Conservation (phyloP, 179 eudicot genomes). For the Patellifolia procumbens region DNA sequence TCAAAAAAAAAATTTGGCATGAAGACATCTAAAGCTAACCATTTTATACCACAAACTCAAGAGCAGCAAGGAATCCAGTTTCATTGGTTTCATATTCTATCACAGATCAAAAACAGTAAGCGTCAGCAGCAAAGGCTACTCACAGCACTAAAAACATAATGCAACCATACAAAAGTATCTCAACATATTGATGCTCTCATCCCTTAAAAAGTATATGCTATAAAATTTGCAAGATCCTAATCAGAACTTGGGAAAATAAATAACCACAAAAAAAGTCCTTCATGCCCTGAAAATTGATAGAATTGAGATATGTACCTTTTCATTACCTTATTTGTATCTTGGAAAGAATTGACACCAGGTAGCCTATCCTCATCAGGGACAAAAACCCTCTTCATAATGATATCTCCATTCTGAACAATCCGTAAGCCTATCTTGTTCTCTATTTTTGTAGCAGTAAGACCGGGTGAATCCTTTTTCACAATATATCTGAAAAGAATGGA, state of each 20-base stretch:
- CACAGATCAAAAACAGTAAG: neutral
- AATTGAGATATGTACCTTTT: neutral
- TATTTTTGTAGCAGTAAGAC: constrained; percentile 84
- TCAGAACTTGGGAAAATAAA: neutral
- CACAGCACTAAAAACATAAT: neutral
- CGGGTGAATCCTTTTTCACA: constrained; percentile 81
- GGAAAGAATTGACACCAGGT: constrained; percentile 87
- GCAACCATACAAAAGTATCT: neutral
- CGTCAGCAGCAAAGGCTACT: neutral
- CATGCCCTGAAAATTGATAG: neutral
- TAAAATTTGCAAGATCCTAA: constrained; percentile 2
- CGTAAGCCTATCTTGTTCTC: constrained; percentile 88
- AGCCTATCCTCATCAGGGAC: constrained; percentile 87
- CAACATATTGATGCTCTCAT: neutral
- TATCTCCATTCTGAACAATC: constrained; percentile 96
- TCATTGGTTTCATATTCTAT: neutral
- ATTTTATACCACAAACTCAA: neutral
- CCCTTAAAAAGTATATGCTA: too few relatives aligned
- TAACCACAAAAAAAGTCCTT: neutral
- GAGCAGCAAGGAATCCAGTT: neutral
- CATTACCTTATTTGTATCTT: constrained; percentile 86
- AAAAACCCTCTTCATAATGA: constrained; percentile 69
- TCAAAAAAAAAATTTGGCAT: too few relatives aligned
- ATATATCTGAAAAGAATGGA: constrained; percentile 53
- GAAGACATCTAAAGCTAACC: too few relatives aligned